Evolutionary conservation across 169 alveolate species (phyloP).

Genomic region (Cardiosporidium cionae): DNA sequence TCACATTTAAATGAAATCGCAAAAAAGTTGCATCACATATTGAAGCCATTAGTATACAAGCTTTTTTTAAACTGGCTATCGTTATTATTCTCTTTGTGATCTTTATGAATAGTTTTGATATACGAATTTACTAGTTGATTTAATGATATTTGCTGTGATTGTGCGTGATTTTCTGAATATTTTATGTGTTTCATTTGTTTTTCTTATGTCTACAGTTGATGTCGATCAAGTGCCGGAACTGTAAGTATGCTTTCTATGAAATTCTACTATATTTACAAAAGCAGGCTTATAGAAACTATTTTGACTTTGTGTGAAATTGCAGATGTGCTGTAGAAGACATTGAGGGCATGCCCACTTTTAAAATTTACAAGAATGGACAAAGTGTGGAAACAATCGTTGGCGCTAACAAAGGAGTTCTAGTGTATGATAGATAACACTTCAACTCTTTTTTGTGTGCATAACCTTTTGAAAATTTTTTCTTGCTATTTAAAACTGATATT

Average conservation of each 20-base stretch:
- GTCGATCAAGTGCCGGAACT: no score
- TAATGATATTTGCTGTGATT: no score
- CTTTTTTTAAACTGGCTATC: not conserved
- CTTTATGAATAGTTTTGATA: not conserved
- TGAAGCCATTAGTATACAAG: not conserved
- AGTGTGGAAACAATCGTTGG: conserved; percentile 13
- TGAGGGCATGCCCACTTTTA: conserved; percentile 32
- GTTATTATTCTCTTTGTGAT: not conserved
- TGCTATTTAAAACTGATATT: no score
- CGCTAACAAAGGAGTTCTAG: not conserved
- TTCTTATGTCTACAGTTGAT: no score
- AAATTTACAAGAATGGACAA: conserved; percentile 18
- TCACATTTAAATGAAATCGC: not conserved
- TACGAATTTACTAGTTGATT: no score
- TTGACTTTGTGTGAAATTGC: not conserved
- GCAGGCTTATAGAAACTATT: not conserved
- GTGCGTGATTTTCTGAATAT: no score
- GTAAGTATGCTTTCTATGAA: no score
- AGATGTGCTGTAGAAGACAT: conserved; percentile 21
- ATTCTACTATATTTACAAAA: no score
- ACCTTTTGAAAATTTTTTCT: no score
- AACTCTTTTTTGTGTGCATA: no score
- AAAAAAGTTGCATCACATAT: no score
- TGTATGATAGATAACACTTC: not conserved
- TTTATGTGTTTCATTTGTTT: no score